Percentiles rank a stretch among this genome's conserved stretches.
phyloP scores from a whole-genome alignment of 768 basidiomycete genomes.

The Russula sp. region DNA sequence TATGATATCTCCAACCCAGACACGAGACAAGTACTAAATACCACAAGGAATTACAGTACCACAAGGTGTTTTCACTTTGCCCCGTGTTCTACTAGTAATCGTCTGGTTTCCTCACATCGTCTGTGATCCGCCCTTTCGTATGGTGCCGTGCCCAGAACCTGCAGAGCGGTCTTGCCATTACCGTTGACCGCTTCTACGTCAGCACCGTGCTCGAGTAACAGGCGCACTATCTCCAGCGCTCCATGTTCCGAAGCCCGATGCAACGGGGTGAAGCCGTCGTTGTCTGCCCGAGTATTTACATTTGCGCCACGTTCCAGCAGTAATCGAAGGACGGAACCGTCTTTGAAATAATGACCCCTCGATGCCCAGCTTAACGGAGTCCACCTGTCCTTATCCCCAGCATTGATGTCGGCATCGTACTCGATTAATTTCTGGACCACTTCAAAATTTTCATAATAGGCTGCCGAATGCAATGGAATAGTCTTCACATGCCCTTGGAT shows the following conservation, averaged over 20 bases:
- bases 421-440: neutral
- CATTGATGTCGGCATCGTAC: neutral
- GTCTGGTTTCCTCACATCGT: too few relatives aligned
- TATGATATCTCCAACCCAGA: too few relatives aligned
- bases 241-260: neutral
- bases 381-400: rapidly evolving
- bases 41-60: too few relatives aligned
- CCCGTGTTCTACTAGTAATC: too few relatives aligned
- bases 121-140: too few relatives aligned
- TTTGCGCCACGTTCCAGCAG: neutral
- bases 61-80: too few relatives aligned
- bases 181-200: neutral
- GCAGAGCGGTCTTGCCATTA: too few relatives aligned
- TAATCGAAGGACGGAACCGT: neutral
- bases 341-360: rapidly evolving
- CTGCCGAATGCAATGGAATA: neutral
- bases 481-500: rapidly evolving
- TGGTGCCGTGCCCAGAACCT: too few relatives aligned
- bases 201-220: neutral
- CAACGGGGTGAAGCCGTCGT: neutral
- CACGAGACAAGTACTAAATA: too few relatives aligned
- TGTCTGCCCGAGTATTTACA: neutral
- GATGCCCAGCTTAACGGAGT: neutral
- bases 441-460: neutral
- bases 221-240: neutral